Base-by-base conservation (phyloP, 345 rosid species). In the Populus tremula region DNA sequence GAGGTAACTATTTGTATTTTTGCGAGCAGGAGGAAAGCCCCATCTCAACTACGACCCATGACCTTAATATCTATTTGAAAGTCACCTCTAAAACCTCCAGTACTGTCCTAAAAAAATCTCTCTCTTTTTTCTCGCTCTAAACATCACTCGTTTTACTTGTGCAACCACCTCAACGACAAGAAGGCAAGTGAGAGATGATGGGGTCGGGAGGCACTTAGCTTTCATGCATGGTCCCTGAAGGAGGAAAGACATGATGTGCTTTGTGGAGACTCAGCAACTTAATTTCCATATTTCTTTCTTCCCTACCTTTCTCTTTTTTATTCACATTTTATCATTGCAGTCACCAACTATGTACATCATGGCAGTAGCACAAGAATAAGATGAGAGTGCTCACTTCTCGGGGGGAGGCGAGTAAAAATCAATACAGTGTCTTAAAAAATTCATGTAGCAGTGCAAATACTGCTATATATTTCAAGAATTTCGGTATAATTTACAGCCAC, bases 31-130 rank as follows among this genome's bases (percentile, higher is more conserved):
- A 82, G 87, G 80, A 67, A 87, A 23, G 87, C 81, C 80, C 80
- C 85, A 89, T 89, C 94, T 69, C 69, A 88, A 88, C 84, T 81
- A 76, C 81, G 94, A 89, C 94, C 73, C 79, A 74, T 84, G 87
- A 91, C 91, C 94, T 87, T 88, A 88, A 82, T 77, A 89, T 87
- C 94, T 82, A 53, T 78, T 11, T 83, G 92, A 86, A 85, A 89
- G 77, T 11, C 76, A 83, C 90, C 82, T 72, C 80, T 69, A 66
- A 87, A 85, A 86, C 87, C 80, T 86, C 87, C 85, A 27, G 27
- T 27, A 75, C 77, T 81, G 63, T 72, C 67, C 64, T 53, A 71
- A 56, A 33, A 50, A 18, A 67, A 12, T 68, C 65, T 77, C 68
- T 38, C 56, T 69, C 33, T 5, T 5, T 20, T 71, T 38, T 62